Percentiles rank a stretch among this genome's conserved stretches.
Conservation (phyloP, 441 rosid genomes). For the Raphanus hybrid region DNA sequence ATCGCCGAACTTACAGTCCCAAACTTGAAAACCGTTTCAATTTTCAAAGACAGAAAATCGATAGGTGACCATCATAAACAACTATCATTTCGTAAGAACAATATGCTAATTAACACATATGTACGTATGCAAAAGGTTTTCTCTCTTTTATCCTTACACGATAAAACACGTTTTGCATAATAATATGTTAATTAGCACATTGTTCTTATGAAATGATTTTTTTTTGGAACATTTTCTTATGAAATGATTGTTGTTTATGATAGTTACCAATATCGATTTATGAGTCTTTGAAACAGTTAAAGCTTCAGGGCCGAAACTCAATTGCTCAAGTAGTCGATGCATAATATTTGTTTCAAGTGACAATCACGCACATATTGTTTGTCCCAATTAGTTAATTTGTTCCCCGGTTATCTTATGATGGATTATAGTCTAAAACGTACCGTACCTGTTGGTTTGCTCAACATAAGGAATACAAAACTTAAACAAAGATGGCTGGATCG, state of each 20-base stretch:
- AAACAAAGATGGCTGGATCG: slow-evolving; percentile 8
- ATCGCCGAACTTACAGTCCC: not conserved
- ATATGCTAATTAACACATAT: not conserved
- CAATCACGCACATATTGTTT: not conserved
- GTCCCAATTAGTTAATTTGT: not conserved
- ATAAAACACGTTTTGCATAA: not conserved
- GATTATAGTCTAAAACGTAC: not conserved
- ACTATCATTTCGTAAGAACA: not conserved
- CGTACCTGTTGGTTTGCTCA: not conserved
- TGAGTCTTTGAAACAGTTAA: not conserved
- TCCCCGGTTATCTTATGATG: not conserved
- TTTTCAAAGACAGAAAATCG: not conserved
- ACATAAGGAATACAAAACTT: not conserved
- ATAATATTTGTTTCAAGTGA: not conserved
- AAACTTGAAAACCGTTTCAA: not conserved
- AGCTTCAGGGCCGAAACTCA: not conserved
- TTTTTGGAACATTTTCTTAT: not conserved
- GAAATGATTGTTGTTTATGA: slow-evolving; percentile 1
- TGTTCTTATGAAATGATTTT: not conserved
- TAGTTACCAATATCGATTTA: not conserved
- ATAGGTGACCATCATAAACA: not conserved
- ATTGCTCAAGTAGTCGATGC: not conserved
- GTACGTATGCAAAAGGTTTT: not conserved
- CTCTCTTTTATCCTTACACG: not conserved
- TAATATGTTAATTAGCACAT: not conserved